Conservation (phyloP, 768 basidiomycete species). For the Tylopilus vinaceipallidus region DNA sequence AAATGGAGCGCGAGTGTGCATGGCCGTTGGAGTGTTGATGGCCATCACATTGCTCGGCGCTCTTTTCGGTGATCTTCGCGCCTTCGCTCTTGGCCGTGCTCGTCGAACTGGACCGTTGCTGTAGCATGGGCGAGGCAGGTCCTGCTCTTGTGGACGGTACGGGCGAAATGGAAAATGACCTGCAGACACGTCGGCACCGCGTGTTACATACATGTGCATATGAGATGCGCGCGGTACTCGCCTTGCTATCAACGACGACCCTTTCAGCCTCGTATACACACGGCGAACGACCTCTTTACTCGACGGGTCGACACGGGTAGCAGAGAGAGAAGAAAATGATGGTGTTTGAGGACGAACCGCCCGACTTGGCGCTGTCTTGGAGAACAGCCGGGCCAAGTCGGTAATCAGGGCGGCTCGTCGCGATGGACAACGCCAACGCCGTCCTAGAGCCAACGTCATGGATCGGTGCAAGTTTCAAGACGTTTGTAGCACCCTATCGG, state of each 20-base stretch:
- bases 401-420: conserved; percentile 10
- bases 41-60: conserved; percentile 32
- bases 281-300: background rate
- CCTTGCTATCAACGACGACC: conserved; percentile 13
- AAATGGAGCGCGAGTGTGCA: conserved; percentile 60
- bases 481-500: no score
- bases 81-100: conserved; percentile 18
- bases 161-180: conserved; percentile 6
- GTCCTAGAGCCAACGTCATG: conserved; percentile 18
- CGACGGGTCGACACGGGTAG: background rate
- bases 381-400: conserved; percentile 11
- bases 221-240: conserved; percentile 3
- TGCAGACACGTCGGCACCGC: conserved; percentile 14
- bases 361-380: conserved; percentile 2
- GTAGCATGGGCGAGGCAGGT: conserved; percentile 19
- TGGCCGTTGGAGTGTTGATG: conserved; percentile 35
- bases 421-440: conserved; percentile 12
- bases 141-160: background rate
- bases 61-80: conserved; percentile 26
- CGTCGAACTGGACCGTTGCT: conserved; percentile 19
- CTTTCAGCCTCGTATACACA: background rate
- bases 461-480: no score
- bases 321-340: background rate
- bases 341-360: background rate
- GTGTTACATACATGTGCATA: no score